phyloP scores from a whole-genome alignment of 169 alveolate species.

The Plasmodium vinckei region DNA sequence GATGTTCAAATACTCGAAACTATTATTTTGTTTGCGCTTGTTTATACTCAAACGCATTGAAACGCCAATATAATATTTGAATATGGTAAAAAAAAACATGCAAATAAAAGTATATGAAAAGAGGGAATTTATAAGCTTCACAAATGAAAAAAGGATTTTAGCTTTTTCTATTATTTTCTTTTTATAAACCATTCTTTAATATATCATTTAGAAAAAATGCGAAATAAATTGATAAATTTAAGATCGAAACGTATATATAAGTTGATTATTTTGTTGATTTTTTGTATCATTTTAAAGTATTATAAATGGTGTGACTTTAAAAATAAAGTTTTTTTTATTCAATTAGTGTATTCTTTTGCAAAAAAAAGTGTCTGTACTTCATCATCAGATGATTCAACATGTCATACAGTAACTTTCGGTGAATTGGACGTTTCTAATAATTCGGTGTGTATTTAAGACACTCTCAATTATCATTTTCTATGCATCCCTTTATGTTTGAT shows the following conservation, averaged over 20 bases:
- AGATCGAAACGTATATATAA: conserved; percentile 6
- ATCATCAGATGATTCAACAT: conserved; percentile 59
- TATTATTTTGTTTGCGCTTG: too few relatives aligned
- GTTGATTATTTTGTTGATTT: conserved; percentile 2
- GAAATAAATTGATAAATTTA: conserved; percentile 1
- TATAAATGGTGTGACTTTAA: conserved; percentile 5
- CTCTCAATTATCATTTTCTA: background rate
- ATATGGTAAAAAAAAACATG: too few relatives aligned
- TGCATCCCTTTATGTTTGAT: background rate
- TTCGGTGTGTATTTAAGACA: conserved; percentile 34
- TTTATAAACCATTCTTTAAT: background rate
- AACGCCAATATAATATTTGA: too few relatives aligned
- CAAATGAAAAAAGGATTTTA: background rate
- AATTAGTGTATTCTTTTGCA: conserved; percentile 44
- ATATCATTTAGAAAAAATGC: conserved; percentile 6
- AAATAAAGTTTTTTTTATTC: conserved; percentile 17
- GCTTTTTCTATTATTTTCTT: background rate
- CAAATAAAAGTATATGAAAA: too few relatives aligned
- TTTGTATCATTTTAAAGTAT: conserved; percentile 12
- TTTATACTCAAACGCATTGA: too few relatives aligned
- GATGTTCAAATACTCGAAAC: too few relatives aligned
- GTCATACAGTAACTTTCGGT: conserved; percentile 48
- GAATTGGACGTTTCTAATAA: conserved; percentile 67
- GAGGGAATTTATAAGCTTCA: too few relatives aligned
- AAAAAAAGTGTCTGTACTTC: conserved; percentile 67